Conservation (phyloP, 1,284 basidiomycete genomes). For the Ganoderma lucidum region DNA sequence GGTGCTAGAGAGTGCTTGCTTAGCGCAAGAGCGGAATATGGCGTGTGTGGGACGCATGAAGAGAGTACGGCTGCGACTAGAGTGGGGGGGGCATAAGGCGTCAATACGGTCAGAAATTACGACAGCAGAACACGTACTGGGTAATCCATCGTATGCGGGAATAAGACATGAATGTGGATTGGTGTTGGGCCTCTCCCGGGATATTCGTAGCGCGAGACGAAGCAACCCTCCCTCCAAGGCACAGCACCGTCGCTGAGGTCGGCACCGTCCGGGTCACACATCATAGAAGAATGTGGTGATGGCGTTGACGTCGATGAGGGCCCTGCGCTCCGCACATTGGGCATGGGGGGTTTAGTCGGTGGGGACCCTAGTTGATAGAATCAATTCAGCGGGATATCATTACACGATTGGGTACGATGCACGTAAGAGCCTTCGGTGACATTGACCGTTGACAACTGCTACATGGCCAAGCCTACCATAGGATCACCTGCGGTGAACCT, state of each 20-base stretch:
- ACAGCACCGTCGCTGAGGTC: too few relatives aligned
- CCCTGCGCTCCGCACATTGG: not conserved
- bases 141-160: not conserved
- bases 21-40: conserved; percentile 34
- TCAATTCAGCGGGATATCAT: not conserved
- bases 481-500: conserved; percentile 7
- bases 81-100: not conserved
- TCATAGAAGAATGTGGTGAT: conserved; percentile 8
- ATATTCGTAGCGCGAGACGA: not conserved
- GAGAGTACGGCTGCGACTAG: conserved; percentile 5
- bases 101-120: not conserved
- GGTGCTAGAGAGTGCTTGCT: conserved; percentile 35
- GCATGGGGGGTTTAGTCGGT: not conserved
- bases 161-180: not conserved
- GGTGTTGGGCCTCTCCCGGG: not conserved
- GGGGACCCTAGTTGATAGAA: not conserved
- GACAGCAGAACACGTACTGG: not conserved
- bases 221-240: conserved; percentile 19
- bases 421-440: conserved; percentile 41
- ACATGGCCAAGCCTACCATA: conserved; percentile 70
- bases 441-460: conserved; percentile 58
- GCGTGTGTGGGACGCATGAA: conserved; percentile 36
- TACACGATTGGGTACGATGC: not conserved
- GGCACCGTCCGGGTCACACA: not conserved
- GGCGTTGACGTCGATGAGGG: conserved; percentile 11